phyloP scores from a whole-genome alignment of 192 early-diverging fungal genomes.

The Coemansia sp. region DNA sequence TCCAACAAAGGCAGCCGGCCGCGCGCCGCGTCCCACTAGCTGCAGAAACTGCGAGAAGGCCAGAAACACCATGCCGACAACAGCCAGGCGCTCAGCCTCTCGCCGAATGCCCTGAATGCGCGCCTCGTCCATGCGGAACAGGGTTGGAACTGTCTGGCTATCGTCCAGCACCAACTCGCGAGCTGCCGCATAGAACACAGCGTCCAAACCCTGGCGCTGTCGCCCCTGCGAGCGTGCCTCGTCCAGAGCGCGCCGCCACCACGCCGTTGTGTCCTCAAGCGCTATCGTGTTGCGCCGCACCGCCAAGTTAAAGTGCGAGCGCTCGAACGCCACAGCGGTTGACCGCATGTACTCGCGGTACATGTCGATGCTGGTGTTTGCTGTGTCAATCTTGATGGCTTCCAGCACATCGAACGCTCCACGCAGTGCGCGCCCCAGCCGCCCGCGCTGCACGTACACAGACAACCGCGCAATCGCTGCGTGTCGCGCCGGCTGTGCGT shows the following conservation, averaged over 20 bases:
- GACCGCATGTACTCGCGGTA: slow-evolving; percentile 69
- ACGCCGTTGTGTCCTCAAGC: slow-evolving; percentile 33
- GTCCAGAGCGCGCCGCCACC: slow-evolving; percentile 38
- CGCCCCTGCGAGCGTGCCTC: slow-evolving; percentile 13
- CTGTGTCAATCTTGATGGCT: slow-evolving; percentile 62
- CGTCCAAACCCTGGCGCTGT: slow-evolving; percentile 17
- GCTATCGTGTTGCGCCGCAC: slow-evolving; percentile 28
- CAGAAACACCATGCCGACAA: slow-evolving; percentile 42
- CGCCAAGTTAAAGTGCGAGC: slow-evolving; percentile 60
- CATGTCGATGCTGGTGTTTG: slow-evolving; percentile 65
- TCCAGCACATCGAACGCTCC: slow-evolving; percentile 67
- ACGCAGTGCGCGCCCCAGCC: slow-evolving; percentile 64
- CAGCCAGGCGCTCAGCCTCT: slow-evolving; percentile 42
- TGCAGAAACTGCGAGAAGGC: slow-evolving; percentile 50
- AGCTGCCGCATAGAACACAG: slow-evolving; percentile 25
- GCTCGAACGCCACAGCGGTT: slow-evolving; percentile 67
- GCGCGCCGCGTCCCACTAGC: slow-evolving; percentile 15
- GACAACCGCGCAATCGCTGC: slow-evolving; percentile 64
- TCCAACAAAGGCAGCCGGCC: slow-evolving; percentile 17
- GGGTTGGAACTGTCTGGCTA: slow-evolving; percentile 27
- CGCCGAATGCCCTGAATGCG: slow-evolving; percentile 40
- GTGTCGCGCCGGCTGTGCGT: slow-evolving; percentile 70
- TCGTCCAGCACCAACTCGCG: slow-evolving; percentile 52
- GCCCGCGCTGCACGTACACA: slow-evolving; percentile 57
- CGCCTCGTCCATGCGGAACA: slow-evolving; percentile 52